A percentile compares a stretch with the other conserved stretches of the same genome.
These are phyloP conservation scores for Arabidopsis arenosa DNA, from an alignment of 345 rosid genomes.

Conservation along the genomic window DNA sequence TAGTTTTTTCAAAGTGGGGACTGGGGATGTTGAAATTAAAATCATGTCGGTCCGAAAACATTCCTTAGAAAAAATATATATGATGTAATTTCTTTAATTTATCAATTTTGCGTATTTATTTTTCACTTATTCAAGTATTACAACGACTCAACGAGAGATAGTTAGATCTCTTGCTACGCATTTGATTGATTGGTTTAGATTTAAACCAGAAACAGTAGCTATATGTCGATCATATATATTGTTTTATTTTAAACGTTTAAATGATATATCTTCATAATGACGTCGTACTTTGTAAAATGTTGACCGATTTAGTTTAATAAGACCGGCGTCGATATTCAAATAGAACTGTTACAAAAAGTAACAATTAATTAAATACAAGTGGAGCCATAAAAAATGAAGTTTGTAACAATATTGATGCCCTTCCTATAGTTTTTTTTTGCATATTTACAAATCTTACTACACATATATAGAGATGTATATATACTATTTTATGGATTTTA, in stretches of 20 bases:
- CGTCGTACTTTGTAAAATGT: constrained; percentile 27
- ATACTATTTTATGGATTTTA: background rate
- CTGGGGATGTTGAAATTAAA: background rate
- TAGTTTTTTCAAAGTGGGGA: background rate
- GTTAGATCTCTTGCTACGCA: no score
- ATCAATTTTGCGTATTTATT: no score
- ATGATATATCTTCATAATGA: constrained; percentile 3
- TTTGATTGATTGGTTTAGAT: no score
- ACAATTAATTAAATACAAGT: constrained; percentile 19
- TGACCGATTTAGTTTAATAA: constrained; percentile 27
- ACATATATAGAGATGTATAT: background rate
- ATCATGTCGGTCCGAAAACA: background rate
- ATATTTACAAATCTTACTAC: background rate
- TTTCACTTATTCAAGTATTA: no score
- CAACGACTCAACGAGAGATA: no score
- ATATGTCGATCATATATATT: no score
- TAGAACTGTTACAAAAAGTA: constrained; percentile 5
- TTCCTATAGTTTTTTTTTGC: background rate
- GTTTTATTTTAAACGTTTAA: background rate
- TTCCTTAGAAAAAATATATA: no score
- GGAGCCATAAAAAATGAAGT: constrained; percentile 17
- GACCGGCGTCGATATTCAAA: constrained; percentile 33
- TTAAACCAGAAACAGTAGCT: no score
- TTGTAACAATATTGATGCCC: background rate
- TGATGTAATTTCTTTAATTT: no score